Base-by-base conservation (phyloP, 225 moss, liverwort and hornwort species). In the Climacium dendroides region DNA sequence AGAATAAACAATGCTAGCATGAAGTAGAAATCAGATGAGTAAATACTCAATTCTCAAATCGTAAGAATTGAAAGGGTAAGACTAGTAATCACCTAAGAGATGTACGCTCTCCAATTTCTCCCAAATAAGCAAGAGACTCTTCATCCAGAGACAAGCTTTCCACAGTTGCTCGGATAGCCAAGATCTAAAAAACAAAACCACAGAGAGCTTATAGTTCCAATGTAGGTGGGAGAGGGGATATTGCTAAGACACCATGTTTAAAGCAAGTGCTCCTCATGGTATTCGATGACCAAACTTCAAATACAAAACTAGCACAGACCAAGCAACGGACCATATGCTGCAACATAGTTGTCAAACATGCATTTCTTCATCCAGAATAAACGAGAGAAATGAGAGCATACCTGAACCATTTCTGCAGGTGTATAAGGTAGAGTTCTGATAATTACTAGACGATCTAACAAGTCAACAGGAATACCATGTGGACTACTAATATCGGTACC, bases 401-500 rank as follows among this genome's bases (percentile, higher is more conserved):
- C 92, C 92, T 91, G 92, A 89, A 95, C 93, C 84, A 95, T 95
- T 93, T 94, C 94, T 84, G 95, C 92, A 89, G 91, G 91, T 71
- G 97, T 98, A 48, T 96, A 98, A 48, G 96, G 95, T 52, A 97
- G 95, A 91, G 98, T 98, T 83, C 97, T 93, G 77, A 98, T 97
- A 77, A 97, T 97, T 43, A 98, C 97, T 87, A 98, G 90, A n/a
- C 97, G 95, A 95, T 98, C 98, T 90, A 98, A 89, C 39, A 98
- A 91, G 87, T 98, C 97, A 78, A 98, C 95, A 71, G 96, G 98
- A 78, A 98, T 95, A 75, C 97, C 97, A 89, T 96, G 96, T 48
- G 98, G 97, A 88, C 98, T 98, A 89, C 90, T 98, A 83, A 97
- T 96, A 86, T 98, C 98, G 71, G 98, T 98, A 84, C 97, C 97